Evolutionary conservation across 73 alveolate species (phyloP).

Genomic region (Stentor coeruleus): DNA sequence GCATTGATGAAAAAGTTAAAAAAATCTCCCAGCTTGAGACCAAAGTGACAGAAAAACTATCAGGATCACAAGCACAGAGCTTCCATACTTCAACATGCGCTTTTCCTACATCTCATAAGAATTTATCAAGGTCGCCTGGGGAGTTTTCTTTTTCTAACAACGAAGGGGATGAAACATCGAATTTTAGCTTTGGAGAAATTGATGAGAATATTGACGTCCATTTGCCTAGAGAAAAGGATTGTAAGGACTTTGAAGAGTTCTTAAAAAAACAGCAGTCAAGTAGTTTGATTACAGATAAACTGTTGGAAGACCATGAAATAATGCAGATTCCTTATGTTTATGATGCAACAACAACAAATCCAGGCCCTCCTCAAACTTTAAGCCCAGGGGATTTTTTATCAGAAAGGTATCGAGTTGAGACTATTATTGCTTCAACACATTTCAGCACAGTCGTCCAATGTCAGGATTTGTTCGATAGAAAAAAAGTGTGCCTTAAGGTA

Average conservation of each 20-base stretch:
- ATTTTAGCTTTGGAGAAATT: constrained; percentile 15
- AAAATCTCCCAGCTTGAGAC: constrained; percentile 7
- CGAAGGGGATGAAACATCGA: constrained; percentile 23
- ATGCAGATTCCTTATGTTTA: background rate
- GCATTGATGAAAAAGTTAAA: constrained; percentile 12
- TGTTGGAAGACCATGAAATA: constrained; percentile 18
- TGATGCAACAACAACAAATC: background rate
- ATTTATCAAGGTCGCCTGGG: constrained; percentile 14
- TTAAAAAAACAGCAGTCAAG: constrained; percentile 14
- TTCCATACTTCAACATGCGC: background rate
- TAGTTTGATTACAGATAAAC: background rate
- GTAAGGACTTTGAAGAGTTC: constrained; percentile 7
- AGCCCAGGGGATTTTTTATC: background rate
- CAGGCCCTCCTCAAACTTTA: background rate
- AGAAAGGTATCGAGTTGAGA: constrained; percentile 20
- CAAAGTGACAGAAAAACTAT: constrained; percentile 17
- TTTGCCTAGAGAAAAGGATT: background rate
- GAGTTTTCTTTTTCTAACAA: constrained; percentile 26
- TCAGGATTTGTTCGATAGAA: constrained; percentile 9
- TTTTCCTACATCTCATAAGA: constrained; percentile 4
- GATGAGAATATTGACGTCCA: constrained; percentile 19
- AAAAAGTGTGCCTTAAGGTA: constrained; percentile 13
- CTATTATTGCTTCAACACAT: constrained; percentile 17
- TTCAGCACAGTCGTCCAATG: constrained; percentile 4
- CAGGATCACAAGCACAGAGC: background rate